A percentile compares a stretch with the other conserved stretches of the same genome.
Conservation (phyloP, 306 rosid species). For the Carpinus viminea region DNA sequence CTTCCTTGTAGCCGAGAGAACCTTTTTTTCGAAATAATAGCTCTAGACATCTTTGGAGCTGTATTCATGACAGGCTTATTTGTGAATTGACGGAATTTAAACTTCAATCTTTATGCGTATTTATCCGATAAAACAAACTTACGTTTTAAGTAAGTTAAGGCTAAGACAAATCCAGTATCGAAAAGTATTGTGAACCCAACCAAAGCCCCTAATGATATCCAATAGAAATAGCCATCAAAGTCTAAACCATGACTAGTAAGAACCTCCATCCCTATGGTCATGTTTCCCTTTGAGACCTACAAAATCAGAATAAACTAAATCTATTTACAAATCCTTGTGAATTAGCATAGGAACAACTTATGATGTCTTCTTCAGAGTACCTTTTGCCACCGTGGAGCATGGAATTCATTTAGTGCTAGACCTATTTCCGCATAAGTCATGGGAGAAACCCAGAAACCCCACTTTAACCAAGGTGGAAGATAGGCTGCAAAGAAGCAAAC, state of each 20-base stretch:
- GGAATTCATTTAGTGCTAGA: constrained; percentile 56
- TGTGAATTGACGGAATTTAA: constrained; percentile 17
- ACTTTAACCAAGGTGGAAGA: constrained; percentile 57
- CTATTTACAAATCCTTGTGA: constrained; percentile 6
- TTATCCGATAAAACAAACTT: constrained; percentile 29
- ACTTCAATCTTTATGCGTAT: constrained; percentile 10
- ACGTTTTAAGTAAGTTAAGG: constrained; percentile 56
- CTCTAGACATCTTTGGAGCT: constrained; percentile 60
- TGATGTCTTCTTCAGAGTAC: constrained; percentile 31
- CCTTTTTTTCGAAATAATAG: constrained; percentile 47
- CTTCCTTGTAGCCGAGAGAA: constrained; percentile 35
- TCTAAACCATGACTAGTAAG: constrained; percentile 49
- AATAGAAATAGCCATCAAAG: constrained; percentile 42
- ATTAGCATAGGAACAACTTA: background rate
- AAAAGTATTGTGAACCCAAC: constrained; percentile 49
- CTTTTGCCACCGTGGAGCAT: constrained; percentile 66
- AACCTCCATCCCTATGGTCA: constrained; percentile 44
- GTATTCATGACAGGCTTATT: constrained; percentile 31
- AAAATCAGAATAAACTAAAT: constrained; percentile 12
- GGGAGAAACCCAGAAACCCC: constrained; percentile 69
- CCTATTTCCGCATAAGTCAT: constrained; percentile 63
- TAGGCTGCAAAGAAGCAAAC: constrained; percentile 49
- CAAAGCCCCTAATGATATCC: constrained; percentile 55
- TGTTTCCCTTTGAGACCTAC: constrained; percentile 47
- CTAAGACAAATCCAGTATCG: constrained; percentile 52